Evolutionary conservation across 176 grass and related monocot genomes (phyloP).

Genomic region (Avena eriantha): DNA sequence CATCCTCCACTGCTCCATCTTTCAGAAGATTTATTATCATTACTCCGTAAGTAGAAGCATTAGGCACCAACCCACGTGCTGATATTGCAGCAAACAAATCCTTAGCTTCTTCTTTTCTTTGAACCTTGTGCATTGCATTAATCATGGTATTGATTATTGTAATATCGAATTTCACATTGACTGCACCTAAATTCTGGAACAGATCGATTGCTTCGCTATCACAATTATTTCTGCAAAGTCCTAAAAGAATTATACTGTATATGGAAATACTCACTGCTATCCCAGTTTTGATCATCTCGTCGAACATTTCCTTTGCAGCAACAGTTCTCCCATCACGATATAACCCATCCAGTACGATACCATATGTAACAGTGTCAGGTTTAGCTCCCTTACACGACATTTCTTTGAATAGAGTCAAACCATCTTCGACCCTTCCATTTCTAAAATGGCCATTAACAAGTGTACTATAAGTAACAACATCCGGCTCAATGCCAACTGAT

Average conservation of each 20-base stretch:
- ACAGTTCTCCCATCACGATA: neutral
- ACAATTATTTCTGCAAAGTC: constrained; percentile 3
- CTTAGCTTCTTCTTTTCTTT: neutral
- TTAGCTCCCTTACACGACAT: too few relatives aligned
- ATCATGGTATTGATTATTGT: neutral
- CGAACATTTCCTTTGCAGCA: neutral
- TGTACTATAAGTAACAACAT: neutral
- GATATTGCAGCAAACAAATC: constrained; percentile 8
- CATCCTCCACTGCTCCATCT: neutral
- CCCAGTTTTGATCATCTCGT: constrained; percentile 7
- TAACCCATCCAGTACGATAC: too few relatives aligned
- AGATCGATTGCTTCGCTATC: neutral
- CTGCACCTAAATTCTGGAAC: constrained; percentile 17
- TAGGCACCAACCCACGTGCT: neutral
- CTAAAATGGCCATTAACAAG: neutral
- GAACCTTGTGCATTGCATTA: neutral
- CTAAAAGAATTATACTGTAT: neutral
- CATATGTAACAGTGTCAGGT: too few relatives aligned
- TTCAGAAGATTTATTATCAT: constrained; percentile 11
- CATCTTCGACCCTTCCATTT: neutral
- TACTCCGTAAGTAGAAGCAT: neutral
- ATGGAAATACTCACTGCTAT: neutral
- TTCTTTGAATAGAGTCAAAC: neutral
- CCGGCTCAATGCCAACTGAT: neutral
- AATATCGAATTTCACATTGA: neutral